Conservation (phyloP, 805 yeast species). For the Myxozyma sirexii region DNA sequence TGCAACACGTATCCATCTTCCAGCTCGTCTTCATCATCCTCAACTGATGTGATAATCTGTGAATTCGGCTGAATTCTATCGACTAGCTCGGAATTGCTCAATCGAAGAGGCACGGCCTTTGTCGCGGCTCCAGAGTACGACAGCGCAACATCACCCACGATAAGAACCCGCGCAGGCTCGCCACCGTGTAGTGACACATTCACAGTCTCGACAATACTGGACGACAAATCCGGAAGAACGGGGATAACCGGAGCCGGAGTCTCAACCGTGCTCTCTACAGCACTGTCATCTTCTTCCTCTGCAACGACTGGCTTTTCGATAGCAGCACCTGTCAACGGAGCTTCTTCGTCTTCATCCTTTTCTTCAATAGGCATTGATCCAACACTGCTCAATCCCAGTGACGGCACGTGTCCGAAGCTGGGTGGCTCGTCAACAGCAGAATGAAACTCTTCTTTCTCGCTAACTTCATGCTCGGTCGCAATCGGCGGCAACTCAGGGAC, state of each 20-base stretch:
- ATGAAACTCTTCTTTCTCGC: not conserved
- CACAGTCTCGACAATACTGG: conserved; percentile 83
- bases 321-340: not conserved
- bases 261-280: not conserved
- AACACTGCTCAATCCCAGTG: not conserved
- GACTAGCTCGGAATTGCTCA: conserved; percentile 48
- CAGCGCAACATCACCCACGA: conserved; percentile 85
- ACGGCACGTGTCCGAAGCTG: not conserved
- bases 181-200: conserved; percentile 77
- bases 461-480: not conserved
- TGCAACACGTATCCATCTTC: conserved; percentile 9
- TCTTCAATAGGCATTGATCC: not conserved
- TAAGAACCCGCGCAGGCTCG: conserved; percentile 56
- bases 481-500: not conserved
- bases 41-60: conserved; percentile 52
- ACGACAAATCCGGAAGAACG: conserved; percentile 67
- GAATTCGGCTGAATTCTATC: conserved; percentile 57
- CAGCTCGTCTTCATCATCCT: conserved; percentile 43
- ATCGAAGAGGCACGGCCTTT: conserved; percentile 45
- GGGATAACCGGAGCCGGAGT: conserved; percentile 54
- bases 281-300: conserved; percentile 8
- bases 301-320: not conserved
- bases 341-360: not conserved
- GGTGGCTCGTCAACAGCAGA: conserved; percentile 1
- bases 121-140: conserved; percentile 53